Conservation (phyloP, 2,329 filamentous ascomycete genomes). For the Venturia effusa region DNA sequence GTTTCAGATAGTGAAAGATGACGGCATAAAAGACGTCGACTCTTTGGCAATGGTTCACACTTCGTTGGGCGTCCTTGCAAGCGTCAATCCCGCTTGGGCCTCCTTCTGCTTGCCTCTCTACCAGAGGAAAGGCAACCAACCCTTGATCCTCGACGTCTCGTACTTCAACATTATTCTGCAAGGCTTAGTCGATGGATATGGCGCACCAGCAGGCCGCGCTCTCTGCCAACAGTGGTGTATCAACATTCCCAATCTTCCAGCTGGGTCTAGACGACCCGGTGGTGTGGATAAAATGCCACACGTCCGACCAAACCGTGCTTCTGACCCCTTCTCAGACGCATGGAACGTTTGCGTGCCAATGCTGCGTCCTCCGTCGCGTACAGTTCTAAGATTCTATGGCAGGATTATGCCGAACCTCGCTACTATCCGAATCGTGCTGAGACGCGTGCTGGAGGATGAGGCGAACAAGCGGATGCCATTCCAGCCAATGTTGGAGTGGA, state of each 20-base stretch:
- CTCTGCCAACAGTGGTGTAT: constrained; percentile 39
- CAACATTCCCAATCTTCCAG: background rate
- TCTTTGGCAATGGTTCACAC: background rate
- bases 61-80: constrained; percentile 1
- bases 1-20: background rate
- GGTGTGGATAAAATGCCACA: constrained; percentile 16
- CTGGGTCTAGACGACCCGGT: background rate
- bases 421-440: constrained; percentile 7
- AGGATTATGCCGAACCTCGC: background rate
- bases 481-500: background rate
- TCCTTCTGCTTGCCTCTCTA: constrained; percentile 9
- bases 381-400: background rate
- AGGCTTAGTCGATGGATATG: constrained; percentile 41
- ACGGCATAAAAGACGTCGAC: background rate
- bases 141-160: constrained; percentile 21
- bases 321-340: background rate
- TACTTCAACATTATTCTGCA: constrained; percentile 44
- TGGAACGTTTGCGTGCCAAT: background rate
- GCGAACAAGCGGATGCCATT: background rate
- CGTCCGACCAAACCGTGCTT: background rate
- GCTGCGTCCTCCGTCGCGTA: background rate
- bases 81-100: constrained; percentile 12
- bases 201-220: constrained; percentile 34
- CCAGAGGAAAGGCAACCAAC: constrained; percentile 5
- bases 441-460: background rate